Percentiles rank a stretch among this genome's conserved stretches.
These are phyloP conservation scores for Exophiala viscosa DNA, from an alignment of 2,329 filamentous ascomycete species.

Conservation along the genomic window DNA sequence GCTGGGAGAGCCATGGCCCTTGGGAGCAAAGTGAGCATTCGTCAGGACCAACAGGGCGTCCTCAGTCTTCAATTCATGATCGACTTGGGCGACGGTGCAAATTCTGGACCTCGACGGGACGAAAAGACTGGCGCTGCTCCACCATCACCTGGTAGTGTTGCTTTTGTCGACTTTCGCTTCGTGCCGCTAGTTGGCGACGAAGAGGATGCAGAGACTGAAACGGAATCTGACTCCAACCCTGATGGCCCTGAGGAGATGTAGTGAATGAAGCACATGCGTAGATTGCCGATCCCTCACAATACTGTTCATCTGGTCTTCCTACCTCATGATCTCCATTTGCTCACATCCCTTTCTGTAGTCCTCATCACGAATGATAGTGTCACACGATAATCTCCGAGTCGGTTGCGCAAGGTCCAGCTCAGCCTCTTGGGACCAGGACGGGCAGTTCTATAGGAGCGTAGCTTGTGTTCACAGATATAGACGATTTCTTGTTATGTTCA, in stretches of 20 bases:
- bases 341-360: too few species aligned
- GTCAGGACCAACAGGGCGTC: constrained; percentile 84
- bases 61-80: constrained; percentile 96
- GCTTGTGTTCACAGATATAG: too few species aligned
- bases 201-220: constrained; percentile 37
- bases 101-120: constrained; percentile 12
- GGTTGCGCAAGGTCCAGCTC: too few species aligned
- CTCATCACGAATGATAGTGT: too few species aligned
- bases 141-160: constrained; percentile 20
- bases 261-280: too few species aligned
- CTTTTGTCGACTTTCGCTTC: constrained; percentile 47
- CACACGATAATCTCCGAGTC: too few species aligned
- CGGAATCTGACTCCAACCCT: constrained; percentile 9
- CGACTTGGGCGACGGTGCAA: constrained; percentile 62
- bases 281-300: too few species aligned
- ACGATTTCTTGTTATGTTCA: background rate
- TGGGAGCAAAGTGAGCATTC: constrained; percentile 85
- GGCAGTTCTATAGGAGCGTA: too few species aligned
- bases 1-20: constrained; percentile 89
- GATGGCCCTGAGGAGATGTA: too few species aligned
- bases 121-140: constrained; percentile 11
- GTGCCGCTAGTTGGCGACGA: constrained; percentile 44
- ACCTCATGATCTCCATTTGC: too few species aligned
- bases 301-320: too few species aligned
- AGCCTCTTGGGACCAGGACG: too few species aligned